Evolutionary conservation across 345 rosid genomes (phyloP), one percentile per base, ranked within the genome.

Genomic region (Salix udensis): DNA sequence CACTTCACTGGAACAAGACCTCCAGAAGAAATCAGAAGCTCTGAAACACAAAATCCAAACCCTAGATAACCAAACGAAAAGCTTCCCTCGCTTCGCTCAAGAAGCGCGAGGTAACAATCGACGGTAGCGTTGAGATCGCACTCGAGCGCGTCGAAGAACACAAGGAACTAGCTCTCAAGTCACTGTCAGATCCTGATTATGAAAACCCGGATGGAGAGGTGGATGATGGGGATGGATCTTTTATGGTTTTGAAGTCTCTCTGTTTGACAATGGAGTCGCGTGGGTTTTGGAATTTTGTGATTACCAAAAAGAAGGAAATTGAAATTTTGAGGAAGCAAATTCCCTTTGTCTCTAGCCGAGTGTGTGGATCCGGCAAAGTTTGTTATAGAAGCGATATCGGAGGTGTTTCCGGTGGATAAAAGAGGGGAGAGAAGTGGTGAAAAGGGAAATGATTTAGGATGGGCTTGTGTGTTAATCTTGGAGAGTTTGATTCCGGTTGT

Each of bases 341-440:
- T 96, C 70, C 98, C 97, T 71, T 76, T 77, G 12, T 97, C 97
- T 53, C 65, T 96, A 5, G 81, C 77, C 2, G 97, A 89, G 75
- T 96, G 98, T 65, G 88, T 92, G 28, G 99, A 96, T 90, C 99
- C 99, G 76, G 86, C 97, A 40, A 89, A 74, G 86, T 90, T 96
- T 46, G 97, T 90, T 6, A 82, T 96, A 42, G 98, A 93, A 53
- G 90, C 97, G 3, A 91, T 92, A 62, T 91, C 99, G 5, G 98
- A 93, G 85, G 96, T 93, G 10, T 96, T 93, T 76, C 99, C 98
- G 12, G 89, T 93, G 78, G 97, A 93, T 58, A 91, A 86, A 74
- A 86, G 96, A n/a, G 88, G 74, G 6, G 88, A 78, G 19, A 81
- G 36, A 4, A 34, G 75, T 68, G 79, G 77, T 7, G 88, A 82